Percentiles rank a stretch among this genome's conserved stretches.
These are phyloP conservation scores for Capsicum baccatum DNA, from an alignment of 257 asterid genomes.

Conservation along the genomic window DNA sequence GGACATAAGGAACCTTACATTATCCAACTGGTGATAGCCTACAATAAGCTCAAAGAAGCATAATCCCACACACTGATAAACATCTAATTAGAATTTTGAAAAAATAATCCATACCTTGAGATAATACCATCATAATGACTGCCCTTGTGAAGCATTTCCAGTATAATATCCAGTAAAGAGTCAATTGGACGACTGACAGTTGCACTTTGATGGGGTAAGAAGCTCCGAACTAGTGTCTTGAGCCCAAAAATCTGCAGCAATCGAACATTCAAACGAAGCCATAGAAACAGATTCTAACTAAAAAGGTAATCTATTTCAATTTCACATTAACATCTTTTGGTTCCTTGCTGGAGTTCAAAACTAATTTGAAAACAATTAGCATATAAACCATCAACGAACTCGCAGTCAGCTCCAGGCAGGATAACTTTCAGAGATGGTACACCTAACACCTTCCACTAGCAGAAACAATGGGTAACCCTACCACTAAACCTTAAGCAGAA, in stretches of 20 bases:
- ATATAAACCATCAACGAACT: slow-evolving; percentile 8
- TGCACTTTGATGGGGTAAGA: slow-evolving; percentile 62
- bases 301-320: background rate
- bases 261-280: background rate
- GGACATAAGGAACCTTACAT: background rate
- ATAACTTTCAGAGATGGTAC: slow-evolving; percentile 12
- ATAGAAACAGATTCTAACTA: slow-evolving; percentile 12
- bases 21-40: background rate
- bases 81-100: background rate
- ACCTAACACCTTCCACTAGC: slow-evolving; percentile 5
- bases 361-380: background rate
- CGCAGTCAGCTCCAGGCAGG: slow-evolving; percentile 18
- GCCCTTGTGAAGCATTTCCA: slow-evolving; percentile 63
- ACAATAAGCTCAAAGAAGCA: background rate
- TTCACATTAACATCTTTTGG: slow-evolving; percentile 14
- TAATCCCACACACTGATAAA: background rate
- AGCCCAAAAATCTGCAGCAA: slow-evolving; percentile 79
- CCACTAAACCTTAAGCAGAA: background rate
- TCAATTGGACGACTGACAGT: slow-evolving; percentile 52
- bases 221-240: slow-evolving; percentile 76
- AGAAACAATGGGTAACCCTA: background rate
- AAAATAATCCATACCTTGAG: slow-evolving; percentile 53
- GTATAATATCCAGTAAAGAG: slow-evolving; percentile 63
- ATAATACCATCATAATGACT: slow-evolving; percentile 49
- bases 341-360: slow-evolving; percentile 9